Base-by-base conservation (phyloP, 1,284 basidiomycete species). In the Apiotrichum porosum region DNA sequence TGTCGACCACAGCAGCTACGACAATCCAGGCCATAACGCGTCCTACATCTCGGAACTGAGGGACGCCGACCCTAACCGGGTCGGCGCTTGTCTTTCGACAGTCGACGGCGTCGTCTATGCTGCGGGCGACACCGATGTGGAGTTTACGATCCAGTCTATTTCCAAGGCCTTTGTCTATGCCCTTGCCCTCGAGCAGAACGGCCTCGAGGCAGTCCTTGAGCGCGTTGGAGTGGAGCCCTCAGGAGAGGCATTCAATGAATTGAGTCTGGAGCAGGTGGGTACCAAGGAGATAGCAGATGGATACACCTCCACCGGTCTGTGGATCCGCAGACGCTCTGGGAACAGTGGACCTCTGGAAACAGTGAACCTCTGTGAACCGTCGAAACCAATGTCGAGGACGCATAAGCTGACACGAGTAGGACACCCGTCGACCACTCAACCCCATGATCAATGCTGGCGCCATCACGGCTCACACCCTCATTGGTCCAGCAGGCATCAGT, bases 391-490 rank as follows among this genome's bases (percentile, higher is more conserved):
- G n/a, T n/a, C n/a, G n/a, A n/a, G n/a, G n/a, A n/a, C n/a, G n/a
- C n/a, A n/a, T n/a, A n/a, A n/a, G n/a, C n/a, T n/a, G n/a, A n/a
- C 26, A 6, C 26, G 26, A 28, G 12, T 6, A 28, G 26, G 26
- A 28, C 26, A 33, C 32, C 8, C 14, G 32, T 5, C 32, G 32
- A 5, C 32, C 32, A 15, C 14, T 15, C 17, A 44, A 44, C 42
- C 42, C 42, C 15, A 26, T 44, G 34, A 44, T 44, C 35, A 44
- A 44, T 15, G 42, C 35, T 15, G 42, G 42, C 19, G 42, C 42
- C 2, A 44, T 44, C 14, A 44, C 42, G 34, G 35, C 42, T 14
- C 42, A 44, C 42, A 18, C 34, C 10, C 42, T 44, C 18, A 31
- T 44, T 18, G 39, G 39, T 12, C 26, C 33, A 3, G 8, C 13